Evolutionary conservation across 2,329 filamentous ascomycete genomes (phyloP).

Genomic region (Penicillium sp.): DNA sequence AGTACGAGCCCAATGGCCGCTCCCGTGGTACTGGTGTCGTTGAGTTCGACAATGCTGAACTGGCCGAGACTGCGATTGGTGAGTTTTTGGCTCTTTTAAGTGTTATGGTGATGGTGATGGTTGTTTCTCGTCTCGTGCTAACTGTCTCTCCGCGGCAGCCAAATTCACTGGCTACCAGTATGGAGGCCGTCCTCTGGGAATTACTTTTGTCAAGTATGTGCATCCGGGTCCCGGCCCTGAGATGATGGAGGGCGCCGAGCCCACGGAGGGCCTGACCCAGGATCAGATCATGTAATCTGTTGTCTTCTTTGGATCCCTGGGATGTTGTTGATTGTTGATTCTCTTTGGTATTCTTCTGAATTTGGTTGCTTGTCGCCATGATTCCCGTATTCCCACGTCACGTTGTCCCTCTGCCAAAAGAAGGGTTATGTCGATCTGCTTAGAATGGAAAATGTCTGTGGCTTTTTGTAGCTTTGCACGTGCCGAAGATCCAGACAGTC

Average conservation of each 20-base stretch:
- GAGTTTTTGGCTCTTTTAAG: constrained; percentile 34
- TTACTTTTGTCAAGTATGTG: constrained; percentile 92
- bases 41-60: constrained; percentile 79
- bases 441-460: constrained; percentile 19
- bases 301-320: not conserved
- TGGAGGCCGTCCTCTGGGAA: constrained; percentile 86
- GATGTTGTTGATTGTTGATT: not conserved
- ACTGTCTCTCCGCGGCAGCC: constrained; percentile 47
- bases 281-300: constrained; percentile 88
- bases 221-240: constrained; percentile 64
- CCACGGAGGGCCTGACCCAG: constrained; percentile 74
- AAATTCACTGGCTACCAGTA: constrained; percentile 99
- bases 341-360: constrained; percentile 6
- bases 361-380: constrained; percentile 15
- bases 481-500: constrained; percentile 13
- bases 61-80: constrained; percentile 87
- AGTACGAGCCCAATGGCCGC: constrained; percentile 94
- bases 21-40: constrained; percentile 97
- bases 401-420: constrained; percentile 2
- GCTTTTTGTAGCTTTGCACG: constrained; percentile 11
- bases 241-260: constrained; percentile 80
- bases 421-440: constrained; percentile 5
- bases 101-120: not conserved
- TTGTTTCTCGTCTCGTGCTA: constrained; percentile 22
- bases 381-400: constrained; percentile 27